These are phyloP conservation scores for Ormosia emarginata DNA, from an alignment of 306 rosid genomes.

Conservation along the genomic window DNA sequence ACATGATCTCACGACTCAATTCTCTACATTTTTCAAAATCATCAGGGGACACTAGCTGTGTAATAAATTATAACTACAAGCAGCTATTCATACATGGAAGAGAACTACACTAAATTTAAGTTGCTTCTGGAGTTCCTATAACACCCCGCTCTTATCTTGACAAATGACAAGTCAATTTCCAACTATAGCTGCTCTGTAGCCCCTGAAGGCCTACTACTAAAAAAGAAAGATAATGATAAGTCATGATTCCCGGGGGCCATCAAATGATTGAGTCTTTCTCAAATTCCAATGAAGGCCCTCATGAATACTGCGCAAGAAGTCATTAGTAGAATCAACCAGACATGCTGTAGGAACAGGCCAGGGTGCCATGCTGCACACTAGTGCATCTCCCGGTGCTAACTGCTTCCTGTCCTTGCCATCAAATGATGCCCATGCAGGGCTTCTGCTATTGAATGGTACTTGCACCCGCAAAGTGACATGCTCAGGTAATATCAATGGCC, in stretches of 20 bases:
- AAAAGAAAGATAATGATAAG: background rate
- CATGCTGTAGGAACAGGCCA: conserved; percentile 99
- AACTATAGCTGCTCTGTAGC: background rate
- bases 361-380: conserved; percentile 94
- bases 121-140: background rate
- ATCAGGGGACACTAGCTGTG: background rate
- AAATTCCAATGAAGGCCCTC: conserved; percentile 98
- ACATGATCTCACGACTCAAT: background rate
- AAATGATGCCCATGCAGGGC: conserved; percentile 96
- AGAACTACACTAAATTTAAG: background rate
- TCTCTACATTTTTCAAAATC: conserved; percentile 8
- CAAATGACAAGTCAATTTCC: conserved; percentile 3
- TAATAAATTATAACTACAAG: background rate
- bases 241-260: conserved; percentile 71
- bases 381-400: conserved; percentile 86
- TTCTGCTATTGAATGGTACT: conserved; percentile 82
- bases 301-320: conserved; percentile 85
- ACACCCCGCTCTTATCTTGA: background rate
- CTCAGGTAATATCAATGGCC: conserved; percentile 89
- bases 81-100: background rate
- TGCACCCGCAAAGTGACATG: conserved; percentile 82
- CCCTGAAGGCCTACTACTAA: background rate
- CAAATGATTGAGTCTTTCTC: conserved; percentile 74
- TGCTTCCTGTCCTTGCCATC: conserved; percentile 91
- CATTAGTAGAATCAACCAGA: conserved; percentile 73